A percentile compares a stretch with the other conserved stretches of the same genome.
Evolutionary conservation across 2,329 filamentous ascomycete species (phyloP).

Genomic region (Trichoderma breve): DNA sequence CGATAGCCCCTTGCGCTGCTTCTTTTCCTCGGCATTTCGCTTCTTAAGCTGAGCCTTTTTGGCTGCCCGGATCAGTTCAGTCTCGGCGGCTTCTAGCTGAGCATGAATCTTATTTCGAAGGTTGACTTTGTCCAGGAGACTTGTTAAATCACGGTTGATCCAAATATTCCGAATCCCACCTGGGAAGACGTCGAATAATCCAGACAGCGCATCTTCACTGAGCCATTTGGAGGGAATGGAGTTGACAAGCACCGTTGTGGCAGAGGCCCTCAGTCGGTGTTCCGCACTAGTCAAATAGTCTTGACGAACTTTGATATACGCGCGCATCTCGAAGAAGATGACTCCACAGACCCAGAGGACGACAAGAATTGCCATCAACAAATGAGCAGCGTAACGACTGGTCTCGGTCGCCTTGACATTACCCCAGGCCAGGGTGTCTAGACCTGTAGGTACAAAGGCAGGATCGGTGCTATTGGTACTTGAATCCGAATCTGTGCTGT

Average conservation of each 20-base stretch:
- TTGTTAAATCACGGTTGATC: slow-evolving; percentile 88
- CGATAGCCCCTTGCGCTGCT: slow-evolving; percentile 53
- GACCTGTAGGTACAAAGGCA: slow-evolving; percentile 47
- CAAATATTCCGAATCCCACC: slow-evolving; percentile 94
- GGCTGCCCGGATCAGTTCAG: slow-evolving; percentile 74
- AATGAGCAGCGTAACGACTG: slow-evolving; percentile 77
- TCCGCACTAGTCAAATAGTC: slow-evolving; percentile 93
- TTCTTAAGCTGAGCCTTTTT: slow-evolving; percentile 77
- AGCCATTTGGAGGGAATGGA: slow-evolving; percentile 91
- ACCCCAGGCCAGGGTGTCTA: slow-evolving; percentile 84
- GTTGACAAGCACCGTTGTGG: slow-evolving; percentile 91
- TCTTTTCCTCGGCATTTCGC: slow-evolving; percentile 62
- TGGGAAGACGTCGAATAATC: slow-evolving; percentile 92
- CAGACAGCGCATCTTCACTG: slow-evolving; percentile 73
- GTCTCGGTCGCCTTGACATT: slow-evolving; percentile 71
- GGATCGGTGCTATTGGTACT: slow-evolving; percentile 26
- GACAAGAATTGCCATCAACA: slow-evolving; percentile 73
- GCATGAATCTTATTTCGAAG: slow-evolving; percentile 68
- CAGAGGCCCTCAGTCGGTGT: slow-evolving; percentile 87
- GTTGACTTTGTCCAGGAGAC: slow-evolving; percentile 80
- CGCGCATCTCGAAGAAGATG: slow-evolving; percentile 79
- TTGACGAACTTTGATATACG: slow-evolving; percentile 91
- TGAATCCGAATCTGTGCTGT: slow-evolving; percentile 27
- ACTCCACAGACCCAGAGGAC: slow-evolving; percentile 83
- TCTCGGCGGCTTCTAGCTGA: slow-evolving; percentile 77